Conservation (phyloP, 2,329 filamentous ascomycete species). For the Leptographium radiaticola region DNA sequence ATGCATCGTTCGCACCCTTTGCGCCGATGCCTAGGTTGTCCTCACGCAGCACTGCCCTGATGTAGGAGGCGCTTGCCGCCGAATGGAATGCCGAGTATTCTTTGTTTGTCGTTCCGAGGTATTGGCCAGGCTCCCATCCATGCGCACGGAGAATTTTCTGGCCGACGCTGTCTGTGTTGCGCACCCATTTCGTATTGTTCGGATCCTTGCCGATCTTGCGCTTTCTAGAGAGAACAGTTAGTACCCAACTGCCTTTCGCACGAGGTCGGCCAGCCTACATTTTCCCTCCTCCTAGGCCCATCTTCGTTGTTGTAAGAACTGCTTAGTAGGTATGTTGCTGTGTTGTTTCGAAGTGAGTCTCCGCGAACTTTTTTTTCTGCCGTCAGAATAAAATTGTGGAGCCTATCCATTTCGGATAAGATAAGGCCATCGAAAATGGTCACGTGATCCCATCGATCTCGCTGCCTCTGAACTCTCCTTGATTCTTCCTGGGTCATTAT, state of each 20-base stretch:
- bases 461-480: too few relatives aligned
- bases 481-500: too few relatives aligned
- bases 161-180: slow-evolving; percentile 70
- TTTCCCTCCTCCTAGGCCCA: slow-evolving; percentile 57
- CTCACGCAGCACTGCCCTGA: slow-evolving; percentile 75
- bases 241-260: neutral
- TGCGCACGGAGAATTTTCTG: slow-evolving; percentile 80
- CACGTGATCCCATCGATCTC: neutral
- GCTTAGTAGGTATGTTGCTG: neutral
- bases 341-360: neutral
- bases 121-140: slow-evolving; percentile 80
- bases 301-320: slow-evolving; percentile 18
- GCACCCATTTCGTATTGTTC: slow-evolving; percentile 89
- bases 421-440: neutral
- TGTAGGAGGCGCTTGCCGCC: slow-evolving; percentile 70
- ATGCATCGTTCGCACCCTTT: slow-evolving; percentile 40
- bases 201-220: slow-evolving; percentile 79
- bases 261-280: slow-evolving; percentile 34
- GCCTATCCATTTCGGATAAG: neutral
- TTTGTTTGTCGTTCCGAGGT: slow-evolving; percentile 65
- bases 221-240: slow-evolving; percentile 15
- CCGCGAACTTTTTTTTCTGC: slow-evolving; percentile 47
- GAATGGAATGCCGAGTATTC: slow-evolving; percentile 65
- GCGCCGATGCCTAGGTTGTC: slow-evolving; percentile 86
- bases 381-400: neutral